phyloP scores from a whole-genome alignment of 2,329 filamentous ascomycete genomes.

The Phyllosticta ampelicida region DNA sequence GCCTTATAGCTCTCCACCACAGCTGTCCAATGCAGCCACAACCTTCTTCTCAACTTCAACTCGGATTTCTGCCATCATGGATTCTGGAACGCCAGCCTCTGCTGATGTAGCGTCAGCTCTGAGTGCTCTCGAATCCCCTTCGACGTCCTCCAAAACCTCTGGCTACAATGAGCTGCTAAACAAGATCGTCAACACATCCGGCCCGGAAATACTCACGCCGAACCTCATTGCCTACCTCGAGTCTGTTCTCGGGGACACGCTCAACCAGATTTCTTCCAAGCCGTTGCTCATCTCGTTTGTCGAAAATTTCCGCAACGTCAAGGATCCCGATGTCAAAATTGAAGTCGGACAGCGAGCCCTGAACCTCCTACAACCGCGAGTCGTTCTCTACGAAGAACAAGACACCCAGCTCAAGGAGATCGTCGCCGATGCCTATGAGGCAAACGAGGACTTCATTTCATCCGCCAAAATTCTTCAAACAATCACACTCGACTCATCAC shows the following conservation, averaged over 20 bases:
- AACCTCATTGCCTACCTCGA: constrained; percentile 60
- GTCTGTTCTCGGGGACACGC: constrained; percentile 54
- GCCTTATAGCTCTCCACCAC: not conserved
- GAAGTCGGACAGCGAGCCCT: constrained; percentile 67
- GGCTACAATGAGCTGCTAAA: constrained; percentile 49
- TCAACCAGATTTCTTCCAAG: constrained; percentile 67
- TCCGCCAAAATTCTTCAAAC: constrained; percentile 70
- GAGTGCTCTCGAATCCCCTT: constrained; percentile 38
- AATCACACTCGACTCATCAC: constrained; percentile 81
- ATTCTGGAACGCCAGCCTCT: constrained; percentile 35
- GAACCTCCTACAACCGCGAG: constrained; percentile 51
- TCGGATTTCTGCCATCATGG: constrained; percentile 6
- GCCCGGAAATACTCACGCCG: constrained; percentile 37
- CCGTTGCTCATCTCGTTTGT: constrained; percentile 60
- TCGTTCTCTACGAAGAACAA: constrained; percentile 75
- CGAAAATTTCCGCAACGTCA: constrained; percentile 48
- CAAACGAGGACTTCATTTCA: constrained; percentile 65
- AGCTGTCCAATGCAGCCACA: not conserved
- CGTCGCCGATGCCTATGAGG: constrained; percentile 73
- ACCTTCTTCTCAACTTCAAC: not conserved
- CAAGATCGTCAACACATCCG: constrained; percentile 39
- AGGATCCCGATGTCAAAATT: constrained; percentile 57
- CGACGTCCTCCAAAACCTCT: constrained; percentile 40
- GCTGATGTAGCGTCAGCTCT: constrained; percentile 39
- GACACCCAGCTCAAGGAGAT: constrained; percentile 68